These are phyloP conservation scores for Moesziomyces antarcticus DNA, from an alignment of 1,284 basidiomycete genomes.

Conservation along the genomic window DNA sequence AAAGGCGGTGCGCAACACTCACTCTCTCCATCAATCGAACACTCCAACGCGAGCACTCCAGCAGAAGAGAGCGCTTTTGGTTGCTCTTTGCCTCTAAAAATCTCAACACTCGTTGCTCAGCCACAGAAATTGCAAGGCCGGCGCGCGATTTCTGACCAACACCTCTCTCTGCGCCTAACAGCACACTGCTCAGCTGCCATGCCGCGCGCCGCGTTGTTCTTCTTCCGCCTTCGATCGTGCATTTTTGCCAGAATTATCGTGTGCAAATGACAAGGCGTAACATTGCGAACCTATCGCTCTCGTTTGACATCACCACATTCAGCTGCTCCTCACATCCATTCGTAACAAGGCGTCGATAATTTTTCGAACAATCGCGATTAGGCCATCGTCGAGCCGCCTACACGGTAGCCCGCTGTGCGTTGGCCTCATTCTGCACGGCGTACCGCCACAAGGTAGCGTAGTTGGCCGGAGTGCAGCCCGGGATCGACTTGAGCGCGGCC, in stretches of 20 bases:
- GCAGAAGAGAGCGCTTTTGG: too few relatives aligned
- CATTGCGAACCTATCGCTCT: not conserved
- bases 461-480: slow-evolving; percentile 53
- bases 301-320: not conserved
- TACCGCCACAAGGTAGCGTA: slow-evolving; percentile 56
- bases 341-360: too few relatives aligned
- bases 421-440: slow-evolving; percentile 16
- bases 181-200: not conserved
- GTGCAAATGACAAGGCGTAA: not conserved
- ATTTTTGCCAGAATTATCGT: not conserved
- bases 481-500: slow-evolving; percentile 53
- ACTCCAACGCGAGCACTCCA: too few relatives aligned
- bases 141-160: not conserved
- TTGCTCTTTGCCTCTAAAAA: too few relatives aligned
- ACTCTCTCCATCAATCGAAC: too few relatives aligned
- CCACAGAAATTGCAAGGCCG: too few relatives aligned
- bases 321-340: not conserved
- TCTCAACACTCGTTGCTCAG: too few relatives aligned
- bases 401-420: too few relatives aligned
- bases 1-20: too few relatives aligned
- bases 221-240: slow-evolving; percentile 43
- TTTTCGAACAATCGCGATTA: too few relatives aligned
- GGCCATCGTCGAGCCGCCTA: too few relatives aligned
- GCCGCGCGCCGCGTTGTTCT: slow-evolving; percentile 35
- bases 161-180: not conserved